Base-by-base conservation (phyloP, 2,329 filamentous ascomycete genomes). In the Gnomoniopsis smithogilvyi region DNA sequence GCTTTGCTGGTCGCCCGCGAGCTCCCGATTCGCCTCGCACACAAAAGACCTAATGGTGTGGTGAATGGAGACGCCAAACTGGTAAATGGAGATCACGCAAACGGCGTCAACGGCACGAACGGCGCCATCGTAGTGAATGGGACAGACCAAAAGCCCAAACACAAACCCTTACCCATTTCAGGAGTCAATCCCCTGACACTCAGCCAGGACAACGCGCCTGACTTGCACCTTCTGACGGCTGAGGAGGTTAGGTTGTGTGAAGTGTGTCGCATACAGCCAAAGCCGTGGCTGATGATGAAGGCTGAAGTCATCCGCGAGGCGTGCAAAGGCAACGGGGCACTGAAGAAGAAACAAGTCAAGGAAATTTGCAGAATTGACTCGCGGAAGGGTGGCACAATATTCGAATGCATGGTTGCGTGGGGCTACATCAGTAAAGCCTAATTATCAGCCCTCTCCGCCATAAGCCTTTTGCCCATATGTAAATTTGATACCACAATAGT, bases 231-330 rank as follows among this genome's bases (percentile, higher is more conserved):
- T 0, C 78, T 99, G 47, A 91, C 90, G 0, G 82, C 87, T 1
- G 92, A 96, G 64, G 95, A 99, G 73, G 79, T 85, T 4, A 91
- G 96, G 68, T 78, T 99, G 0, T 99, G 95, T 76, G 90, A 91
- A 66, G 82, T 89, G 45, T 82, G 96, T 15, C 85, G 92, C 46
- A 77, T 99, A 54, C 90, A 95, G 73, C 95, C 95, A 0, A 99
- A 99, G 76, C 91, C 95, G 1, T 99, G 97, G 72, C 75, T 97
- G 6, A 92, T 92, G 69, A 92, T 98, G 74, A 99, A 99, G 74
- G 92, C 97, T 72, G 87, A 90, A 62, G 80, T 98, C n/a, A 75
- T 98, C 54, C 91, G 91, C 67, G 94, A 98, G 71, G 91, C 94
- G 0, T 84, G 96, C 71, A 95, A 94, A 75, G 87, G 88, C 60